Evolutionary conservation across 768 basidiomycete species (phyloP).

Genomic region (Cystobasidium ongulense): DNA sequence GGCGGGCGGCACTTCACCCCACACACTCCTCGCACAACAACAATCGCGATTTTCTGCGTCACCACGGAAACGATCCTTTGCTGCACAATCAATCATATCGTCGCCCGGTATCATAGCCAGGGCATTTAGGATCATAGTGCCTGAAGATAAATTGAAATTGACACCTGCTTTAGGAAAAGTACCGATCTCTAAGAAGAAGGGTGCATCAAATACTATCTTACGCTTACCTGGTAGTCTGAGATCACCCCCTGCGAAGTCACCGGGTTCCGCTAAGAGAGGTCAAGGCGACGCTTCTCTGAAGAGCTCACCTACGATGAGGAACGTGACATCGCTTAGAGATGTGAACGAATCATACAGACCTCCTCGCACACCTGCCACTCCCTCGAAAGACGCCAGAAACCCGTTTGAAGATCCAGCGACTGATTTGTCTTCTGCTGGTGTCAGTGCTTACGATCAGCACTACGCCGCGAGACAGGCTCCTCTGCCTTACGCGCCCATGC

Average conservation of each 20-base stretch:
- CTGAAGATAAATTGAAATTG: neutral
- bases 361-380: neutral
- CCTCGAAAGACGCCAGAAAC: neutral
- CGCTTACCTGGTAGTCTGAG: neutral
- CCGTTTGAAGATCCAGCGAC: neutral
- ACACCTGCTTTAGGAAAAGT: neutral
- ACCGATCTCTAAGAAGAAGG: neutral
- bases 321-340: neutral
- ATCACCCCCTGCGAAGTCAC: neutral
- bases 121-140: neutral
- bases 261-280: neutral
- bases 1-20: neutral
- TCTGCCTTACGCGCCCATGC: neutral
- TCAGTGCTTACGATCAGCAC: neutral
- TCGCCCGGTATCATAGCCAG: neutral
- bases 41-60: conserved; percentile 7
- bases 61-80: neutral
- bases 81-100: neutral
- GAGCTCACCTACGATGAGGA: neutral
- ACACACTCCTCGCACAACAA: conserved; percentile 62
- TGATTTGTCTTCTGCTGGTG: neutral
- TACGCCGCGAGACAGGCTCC: neutral
- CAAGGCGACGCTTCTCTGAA: neutral
- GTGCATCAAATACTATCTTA: neutral
- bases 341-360: neutral